Evolutionary conservation across 306 rosid genomes (phyloP).

Genomic region (Quercus alba): DNA sequence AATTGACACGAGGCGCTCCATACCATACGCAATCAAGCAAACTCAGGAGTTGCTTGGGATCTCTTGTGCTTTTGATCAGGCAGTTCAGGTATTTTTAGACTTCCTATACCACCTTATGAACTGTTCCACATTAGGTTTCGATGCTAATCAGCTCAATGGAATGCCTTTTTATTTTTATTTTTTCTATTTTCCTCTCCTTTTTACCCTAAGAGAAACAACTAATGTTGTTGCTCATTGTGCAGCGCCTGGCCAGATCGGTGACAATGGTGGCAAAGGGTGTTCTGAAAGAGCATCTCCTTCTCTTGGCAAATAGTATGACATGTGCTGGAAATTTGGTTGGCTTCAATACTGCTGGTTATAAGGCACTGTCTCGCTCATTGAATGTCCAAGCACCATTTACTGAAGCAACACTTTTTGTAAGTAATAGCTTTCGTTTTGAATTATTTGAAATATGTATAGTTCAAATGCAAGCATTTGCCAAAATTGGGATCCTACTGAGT

Average conservation of each 20-base stretch:
- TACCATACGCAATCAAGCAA: slow-evolving; percentile 85
- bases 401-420: slow-evolving; percentile 89
- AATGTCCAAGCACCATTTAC: slow-evolving; percentile 89
- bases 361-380: slow-evolving; percentile 65
- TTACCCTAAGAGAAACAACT: neutral
- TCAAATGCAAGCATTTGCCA: neutral
- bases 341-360: slow-evolving; percentile 85
- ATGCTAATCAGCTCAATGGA: neutral
- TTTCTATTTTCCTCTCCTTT: neutral
- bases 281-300: slow-evolving; percentile 88
- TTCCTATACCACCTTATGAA: neutral
- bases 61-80: slow-evolving; percentile 86
- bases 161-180: neutral
- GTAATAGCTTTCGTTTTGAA: slow-evolving; percentile 23
- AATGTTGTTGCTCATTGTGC: slow-evolving; percentile 22
- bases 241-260: slow-evolving; percentile 85
- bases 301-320: slow-evolving; percentile 89
- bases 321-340: slow-evolving; percentile 87
- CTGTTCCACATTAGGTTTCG: neutral
- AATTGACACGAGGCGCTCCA: slow-evolving; percentile 83
- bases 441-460: slow-evolving; percentile 8
- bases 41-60: slow-evolving; percentile 79
- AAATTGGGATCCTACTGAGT: neutral
- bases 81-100: slow-evolving; percentile 51
- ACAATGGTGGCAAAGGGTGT: slow-evolving; percentile 93